Percentiles rank a stretch among this genome's conserved stretches.
These are phyloP conservation scores for Zarea fungicola DNA, from an alignment of 2,329 filamentous ascomycete species.

Conservation along the genomic window DNA sequence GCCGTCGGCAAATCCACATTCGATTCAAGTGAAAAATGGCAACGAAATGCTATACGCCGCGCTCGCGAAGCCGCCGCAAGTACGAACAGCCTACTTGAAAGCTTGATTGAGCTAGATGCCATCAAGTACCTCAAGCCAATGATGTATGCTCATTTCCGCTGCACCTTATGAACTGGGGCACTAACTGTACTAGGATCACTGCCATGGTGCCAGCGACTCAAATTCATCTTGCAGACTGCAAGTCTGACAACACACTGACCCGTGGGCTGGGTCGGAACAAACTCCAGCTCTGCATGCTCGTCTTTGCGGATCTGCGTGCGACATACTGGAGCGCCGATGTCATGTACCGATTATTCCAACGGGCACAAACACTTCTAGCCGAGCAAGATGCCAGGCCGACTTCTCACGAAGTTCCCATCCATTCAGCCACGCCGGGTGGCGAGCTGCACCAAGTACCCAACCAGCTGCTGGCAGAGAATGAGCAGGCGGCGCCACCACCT, in stretches of 20 bases:
- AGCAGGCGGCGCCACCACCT: too few relatives aligned
- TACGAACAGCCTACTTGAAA: neutral
- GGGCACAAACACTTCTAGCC: neutral
- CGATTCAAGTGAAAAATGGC: neutral
- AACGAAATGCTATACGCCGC: neutral
- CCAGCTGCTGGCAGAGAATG: neutral
- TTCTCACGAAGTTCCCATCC: neutral
- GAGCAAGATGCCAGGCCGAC: neutral
- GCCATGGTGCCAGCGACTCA: conserved; percentile 9
- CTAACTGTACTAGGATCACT: neutral
- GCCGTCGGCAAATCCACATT: neutral
- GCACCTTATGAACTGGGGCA: neutral
- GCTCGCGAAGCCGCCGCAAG: conserved; percentile 7
- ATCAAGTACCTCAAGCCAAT: conserved; percentile 3
- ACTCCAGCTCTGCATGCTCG: conserved; percentile 3
- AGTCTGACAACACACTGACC: neutral
- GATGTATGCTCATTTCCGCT: neutral
- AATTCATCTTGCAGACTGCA: conserved; percentile 7
- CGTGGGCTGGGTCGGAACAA: neutral
- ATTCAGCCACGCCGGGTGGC: neutral
- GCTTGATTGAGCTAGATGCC: conserved; percentile 2
- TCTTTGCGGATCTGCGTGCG: neutral
- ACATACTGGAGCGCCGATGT: conserved; percentile 11
- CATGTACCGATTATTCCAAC: conserved; percentile 7
- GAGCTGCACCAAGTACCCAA: neutral